Conservation (phyloP, 2,329 filamentous ascomycete species). For the Pestalotiopsis sp. region DNA sequence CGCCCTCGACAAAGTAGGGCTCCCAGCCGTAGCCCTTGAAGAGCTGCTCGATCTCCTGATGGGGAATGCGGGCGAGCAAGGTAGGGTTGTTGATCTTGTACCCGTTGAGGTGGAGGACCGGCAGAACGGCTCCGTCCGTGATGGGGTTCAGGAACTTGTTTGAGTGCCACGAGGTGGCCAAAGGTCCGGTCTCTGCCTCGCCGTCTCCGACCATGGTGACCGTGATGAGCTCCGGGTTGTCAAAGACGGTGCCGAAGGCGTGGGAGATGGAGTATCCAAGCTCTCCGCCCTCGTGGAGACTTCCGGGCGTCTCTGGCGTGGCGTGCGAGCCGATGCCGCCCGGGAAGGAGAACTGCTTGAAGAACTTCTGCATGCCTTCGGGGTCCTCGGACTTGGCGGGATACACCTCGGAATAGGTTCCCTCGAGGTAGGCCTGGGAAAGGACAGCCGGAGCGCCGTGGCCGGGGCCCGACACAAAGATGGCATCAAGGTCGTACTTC, state of each 20-base stretch:
- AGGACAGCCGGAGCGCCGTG: constrained; percentile 78
- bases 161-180: constrained; percentile 81
- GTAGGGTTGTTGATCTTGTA: constrained; percentile 88
- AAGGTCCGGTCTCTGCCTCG: constrained; percentile 78
- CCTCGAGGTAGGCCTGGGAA: constrained; percentile 77
- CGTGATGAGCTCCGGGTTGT: constrained; percentile 74
- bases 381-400: constrained; percentile 71
- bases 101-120: constrained; percentile 78
- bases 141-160: constrained; percentile 83
- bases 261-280: constrained; percentile 82
- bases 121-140: constrained; percentile 76
- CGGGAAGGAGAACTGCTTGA: constrained; percentile 83
- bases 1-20: constrained; percentile 80
- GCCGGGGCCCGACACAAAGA: constrained; percentile 77
- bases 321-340: constrained; percentile 79
- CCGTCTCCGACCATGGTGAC: constrained; percentile 81
- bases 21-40: constrained; percentile 78
- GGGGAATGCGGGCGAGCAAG: constrained; percentile 71
- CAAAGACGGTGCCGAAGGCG: constrained; percentile 77
- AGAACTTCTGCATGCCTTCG: constrained; percentile 73
- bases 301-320: constrained; percentile 78
- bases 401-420: constrained; percentile 77
- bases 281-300: constrained; percentile 79
- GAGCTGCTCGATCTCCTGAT: constrained; percentile 71
- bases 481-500: constrained; percentile 73